Percentiles rank a stretch among this genome's conserved stretches.
phyloP scores from a whole-genome alignment of 1,284 basidiomycete genomes.

The Fomitopsis pinicola region DNA sequence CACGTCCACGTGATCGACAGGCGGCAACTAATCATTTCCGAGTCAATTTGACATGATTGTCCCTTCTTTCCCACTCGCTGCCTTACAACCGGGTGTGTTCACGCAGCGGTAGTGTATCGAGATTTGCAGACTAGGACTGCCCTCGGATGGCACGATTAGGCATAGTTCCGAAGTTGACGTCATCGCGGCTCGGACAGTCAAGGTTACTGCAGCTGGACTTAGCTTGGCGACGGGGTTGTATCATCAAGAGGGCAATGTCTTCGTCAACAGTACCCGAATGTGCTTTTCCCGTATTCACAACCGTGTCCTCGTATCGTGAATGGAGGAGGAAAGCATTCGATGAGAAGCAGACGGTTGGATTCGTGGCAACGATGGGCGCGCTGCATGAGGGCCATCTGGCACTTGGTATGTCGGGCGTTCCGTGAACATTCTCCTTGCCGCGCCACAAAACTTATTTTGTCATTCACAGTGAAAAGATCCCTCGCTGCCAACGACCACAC shows the following conservation, averaged over 20 bases:
- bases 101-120: too few relatives aligned
- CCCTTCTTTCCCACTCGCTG: too few relatives aligned
- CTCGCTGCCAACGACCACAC: constrained; percentile 82
- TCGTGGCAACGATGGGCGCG: constrained; percentile 97
- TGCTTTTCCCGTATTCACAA: constrained; percentile 74
- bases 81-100: too few relatives aligned
- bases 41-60: too few relatives aligned
- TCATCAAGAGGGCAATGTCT: constrained; percentile 10
- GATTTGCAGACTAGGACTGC: too few relatives aligned
- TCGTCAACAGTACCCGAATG: constrained; percentile 36
- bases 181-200: background rate
- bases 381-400: constrained; percentile 91
- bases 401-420: constrained; percentile 54
- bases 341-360: constrained; percentile 72
- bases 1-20: too few relatives aligned
- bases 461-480: constrained; percentile 55
- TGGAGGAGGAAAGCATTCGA: constrained; percentile 73
- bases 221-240: too few relatives aligned
- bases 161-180: too few relatives aligned
- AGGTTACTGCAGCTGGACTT: background rate
- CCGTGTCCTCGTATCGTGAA: constrained; percentile 63
- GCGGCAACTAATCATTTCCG: too few relatives aligned
- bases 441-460: background rate
- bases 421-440: background rate
- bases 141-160: too few relatives aligned